Conservation (phyloP, 768 basidiomycete species). For the Cystobasidium ongulense region DNA sequence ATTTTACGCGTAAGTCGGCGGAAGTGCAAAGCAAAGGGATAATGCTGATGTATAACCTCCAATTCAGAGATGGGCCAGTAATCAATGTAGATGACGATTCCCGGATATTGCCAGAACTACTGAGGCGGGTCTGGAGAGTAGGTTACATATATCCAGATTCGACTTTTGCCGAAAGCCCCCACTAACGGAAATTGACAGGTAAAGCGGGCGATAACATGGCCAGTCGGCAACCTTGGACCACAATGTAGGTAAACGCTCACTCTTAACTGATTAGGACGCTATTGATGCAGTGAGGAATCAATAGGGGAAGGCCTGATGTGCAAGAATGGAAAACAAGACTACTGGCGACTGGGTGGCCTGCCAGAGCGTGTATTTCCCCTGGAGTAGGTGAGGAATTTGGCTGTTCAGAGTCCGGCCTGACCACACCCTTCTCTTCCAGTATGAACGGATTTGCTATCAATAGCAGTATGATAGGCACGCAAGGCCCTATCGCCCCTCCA, state of each 20-base stretch:
- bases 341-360: slow-evolving; percentile 1
- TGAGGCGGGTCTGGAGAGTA: slow-evolving; percentile 5
- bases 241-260: background rate
- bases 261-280: background rate
- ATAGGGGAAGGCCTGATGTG: background rate
- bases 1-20: background rate
- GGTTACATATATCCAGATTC: background rate
- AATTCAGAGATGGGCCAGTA: background rate
- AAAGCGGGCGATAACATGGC: background rate
- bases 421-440: background rate
- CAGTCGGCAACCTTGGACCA: background rate
- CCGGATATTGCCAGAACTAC: background rate
- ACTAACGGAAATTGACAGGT: background rate
- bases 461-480: background rate
- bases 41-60: no score
- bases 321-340: background rate
- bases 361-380: background rate
- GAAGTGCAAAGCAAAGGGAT: background rate
- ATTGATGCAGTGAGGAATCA: background rate
- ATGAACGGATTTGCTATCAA: slow-evolving; percentile 19
- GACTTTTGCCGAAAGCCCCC: background rate
- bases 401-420: background rate
- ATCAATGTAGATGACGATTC: slow-evolving; percentile 9
- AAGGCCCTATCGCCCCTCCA: background rate
- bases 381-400: background rate